Conservation (phyloP, 1,139 yeast species). For the Wickerhamomyces sp. region DNA sequence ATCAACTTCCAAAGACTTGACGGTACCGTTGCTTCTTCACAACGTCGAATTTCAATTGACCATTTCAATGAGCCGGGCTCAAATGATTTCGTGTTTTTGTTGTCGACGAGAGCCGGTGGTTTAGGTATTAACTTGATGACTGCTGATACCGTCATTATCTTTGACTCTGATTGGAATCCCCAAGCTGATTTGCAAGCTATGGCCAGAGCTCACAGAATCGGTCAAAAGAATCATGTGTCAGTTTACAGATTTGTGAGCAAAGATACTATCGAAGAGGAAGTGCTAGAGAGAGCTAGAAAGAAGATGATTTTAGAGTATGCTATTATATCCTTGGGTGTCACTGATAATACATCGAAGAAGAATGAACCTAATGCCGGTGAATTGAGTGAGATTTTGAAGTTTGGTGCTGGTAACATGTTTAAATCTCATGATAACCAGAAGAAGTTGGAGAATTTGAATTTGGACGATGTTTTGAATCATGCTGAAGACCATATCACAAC, state of each 20-base stretch:
- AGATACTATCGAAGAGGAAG: slow-evolving; percentile 97
- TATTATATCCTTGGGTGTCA: slow-evolving; percentile 90
- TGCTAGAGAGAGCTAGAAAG: slow-evolving; percentile 91
- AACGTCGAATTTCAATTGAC: slow-evolving; percentile 90
- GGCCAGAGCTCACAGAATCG: slow-evolving; percentile 99
- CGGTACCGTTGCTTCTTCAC: slow-evolving; percentile 94
- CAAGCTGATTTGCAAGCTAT: slow-evolving; percentile 98
- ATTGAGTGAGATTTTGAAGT: slow-evolving; percentile 86
- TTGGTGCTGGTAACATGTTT: slow-evolving; percentile 99
- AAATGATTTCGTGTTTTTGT: slow-evolving; percentile 82
- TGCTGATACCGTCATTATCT: slow-evolving; percentile 95
- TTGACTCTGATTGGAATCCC: slow-evolving; percentile 99
- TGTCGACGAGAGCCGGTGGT: slow-evolving; percentile 98
- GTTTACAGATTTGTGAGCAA: slow-evolving; percentile 95
- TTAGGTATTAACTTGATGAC: slow-evolving; percentile 97
- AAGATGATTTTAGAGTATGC: slow-evolving; percentile 99
- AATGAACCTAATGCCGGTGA: slow-evolving; percentile 81
- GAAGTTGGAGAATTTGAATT: slow-evolving; percentile 89
- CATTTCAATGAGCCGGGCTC: slow-evolving; percentile 95
- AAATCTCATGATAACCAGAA: slow-evolving; percentile 88
- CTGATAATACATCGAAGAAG: slow-evolving; percentile 49
- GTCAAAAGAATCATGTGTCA: slow-evolving; percentile 96
- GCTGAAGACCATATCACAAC: slow-evolving; percentile 98
- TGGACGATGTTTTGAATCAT: slow-evolving; percentile 92
- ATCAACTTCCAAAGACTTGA: slow-evolving; percentile 87